Percentiles rank a stretch among this genome's conserved stretches.
Conservation (phyloP, 2,329 filamentous ascomycete species). For the Fusarium humuli region DNA sequence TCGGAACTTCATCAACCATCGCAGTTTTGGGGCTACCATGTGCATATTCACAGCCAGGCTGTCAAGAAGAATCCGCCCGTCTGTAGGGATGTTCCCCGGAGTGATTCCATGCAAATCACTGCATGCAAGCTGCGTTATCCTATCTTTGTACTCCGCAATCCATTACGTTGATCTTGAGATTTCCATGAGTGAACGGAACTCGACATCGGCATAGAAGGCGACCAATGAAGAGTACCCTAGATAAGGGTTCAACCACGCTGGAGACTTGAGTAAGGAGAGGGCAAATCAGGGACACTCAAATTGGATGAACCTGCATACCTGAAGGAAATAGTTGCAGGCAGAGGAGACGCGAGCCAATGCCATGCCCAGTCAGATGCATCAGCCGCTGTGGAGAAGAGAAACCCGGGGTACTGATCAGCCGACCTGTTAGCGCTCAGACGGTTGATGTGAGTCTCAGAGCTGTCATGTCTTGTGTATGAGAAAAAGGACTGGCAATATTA, state of each 20-base stretch:
- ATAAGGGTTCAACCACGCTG: constrained; percentile 34
- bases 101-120: background rate
- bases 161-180: constrained; percentile 35
- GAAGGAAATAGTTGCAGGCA: constrained; percentile 31
- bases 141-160: constrained; percentile 27
- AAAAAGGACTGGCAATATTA: background rate
- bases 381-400: constrained; percentile 45
- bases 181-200: constrained; percentile 35
- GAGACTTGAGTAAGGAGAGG: constrained; percentile 15
- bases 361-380: constrained; percentile 36
- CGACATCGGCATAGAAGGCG: constrained; percentile 6
- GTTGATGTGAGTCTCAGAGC: constrained; percentile 9
- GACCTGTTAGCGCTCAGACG: constrained; percentile 31
- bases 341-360: constrained; percentile 35
- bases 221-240: constrained; percentile 27
- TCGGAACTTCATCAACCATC: background rate
- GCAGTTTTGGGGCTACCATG: constrained; percentile 11
- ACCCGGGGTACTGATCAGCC: constrained; percentile 40
- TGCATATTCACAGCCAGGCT: background rate
- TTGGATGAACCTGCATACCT: constrained; percentile 33
- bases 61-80: background rate
- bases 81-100: constrained; percentile 21
- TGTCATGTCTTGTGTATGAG: background rate
- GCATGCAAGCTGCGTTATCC: background rate
- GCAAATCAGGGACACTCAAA: constrained; percentile 30